Conservation (phyloP, 257 asterid genomes). For the Linderniella brevidens region DNA sequence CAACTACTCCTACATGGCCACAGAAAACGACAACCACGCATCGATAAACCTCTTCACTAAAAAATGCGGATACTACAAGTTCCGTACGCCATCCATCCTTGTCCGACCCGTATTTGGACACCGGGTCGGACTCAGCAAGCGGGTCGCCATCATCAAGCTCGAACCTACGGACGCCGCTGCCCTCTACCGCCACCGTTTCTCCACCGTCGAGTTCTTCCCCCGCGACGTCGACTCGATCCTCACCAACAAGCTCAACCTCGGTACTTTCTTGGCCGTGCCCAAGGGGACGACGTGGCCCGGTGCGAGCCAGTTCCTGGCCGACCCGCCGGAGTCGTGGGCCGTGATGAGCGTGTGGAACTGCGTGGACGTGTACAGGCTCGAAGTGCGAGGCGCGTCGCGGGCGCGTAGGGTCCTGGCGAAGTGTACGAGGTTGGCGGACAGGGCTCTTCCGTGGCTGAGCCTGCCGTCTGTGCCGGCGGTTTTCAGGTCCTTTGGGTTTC, state of each 20-base stretch:
- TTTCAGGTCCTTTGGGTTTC: slow-evolving; percentile 46
- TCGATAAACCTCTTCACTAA: slow-evolving; percentile 2
- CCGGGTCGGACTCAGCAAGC: background rate
- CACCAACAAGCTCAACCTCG: slow-evolving; percentile 1
- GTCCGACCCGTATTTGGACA: background rate
- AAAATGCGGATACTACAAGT: slow-evolving; percentile 2
- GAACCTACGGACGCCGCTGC: background rate
- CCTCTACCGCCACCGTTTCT: background rate
- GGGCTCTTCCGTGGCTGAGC: slow-evolving; percentile 36
- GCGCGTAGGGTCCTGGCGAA: slow-evolving; percentile 16
- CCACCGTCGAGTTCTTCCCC: slow-evolving; percentile 2
- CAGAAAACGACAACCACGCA: background rate
- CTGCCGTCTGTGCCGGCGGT: slow-evolving; percentile 46
- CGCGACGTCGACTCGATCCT: background rate
- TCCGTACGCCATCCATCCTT: background rate
- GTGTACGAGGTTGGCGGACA: slow-evolving; percentile 31
- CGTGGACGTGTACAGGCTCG: slow-evolving; percentile 39
- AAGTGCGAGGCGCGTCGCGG: slow-evolving; percentile 43
- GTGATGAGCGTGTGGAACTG: slow-evolving; percentile 53
- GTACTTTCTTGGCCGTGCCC: slow-evolving; percentile 5
- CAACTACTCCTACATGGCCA: slow-evolving; percentile 2
- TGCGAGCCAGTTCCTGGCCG: slow-evolving; percentile 14
- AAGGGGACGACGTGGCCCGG: slow-evolving; percentile 30
- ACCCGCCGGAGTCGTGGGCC: slow-evolving; percentile 48
- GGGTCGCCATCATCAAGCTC: slow-evolving; percentile 4